Percentiles rank a stretch among this genome's conserved stretches.
These are phyloP conservation scores for Blastomyces silverae DNA, from an alignment of 2,329 filamentous ascomycete species.

Conservation along the genomic window DNA sequence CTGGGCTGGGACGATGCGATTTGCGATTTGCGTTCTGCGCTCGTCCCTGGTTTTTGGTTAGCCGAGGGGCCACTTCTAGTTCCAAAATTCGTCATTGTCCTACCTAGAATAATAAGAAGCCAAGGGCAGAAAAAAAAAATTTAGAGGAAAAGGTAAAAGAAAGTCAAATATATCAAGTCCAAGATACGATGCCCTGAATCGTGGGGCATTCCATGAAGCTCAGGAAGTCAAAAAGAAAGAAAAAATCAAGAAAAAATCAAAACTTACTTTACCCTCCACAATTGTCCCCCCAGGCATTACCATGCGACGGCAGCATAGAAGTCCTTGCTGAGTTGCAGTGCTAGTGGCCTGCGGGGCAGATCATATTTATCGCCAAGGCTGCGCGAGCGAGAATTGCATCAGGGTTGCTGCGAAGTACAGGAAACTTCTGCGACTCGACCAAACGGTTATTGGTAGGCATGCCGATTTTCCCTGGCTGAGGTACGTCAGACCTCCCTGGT, in stretches of 20 bases:
- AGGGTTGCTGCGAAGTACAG: background rate
- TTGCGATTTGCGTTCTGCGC: too few species aligned
- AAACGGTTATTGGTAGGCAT: background rate
- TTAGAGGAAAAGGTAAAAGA: too few species aligned
- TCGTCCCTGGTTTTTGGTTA: too few species aligned
- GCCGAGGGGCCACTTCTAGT: too few species aligned
- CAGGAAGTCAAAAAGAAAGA: background rate
- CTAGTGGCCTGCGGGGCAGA: background rate
- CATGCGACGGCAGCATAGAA: constrained; percentile 4
- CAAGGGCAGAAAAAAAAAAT: too few species aligned
- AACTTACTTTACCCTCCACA: background rate
- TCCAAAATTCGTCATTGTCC: background rate
- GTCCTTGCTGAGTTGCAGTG: constrained; percentile 4
- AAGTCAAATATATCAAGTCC: too few species aligned
- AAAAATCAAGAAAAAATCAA: background rate
- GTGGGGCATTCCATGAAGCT: background rate
- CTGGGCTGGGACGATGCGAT: background rate
- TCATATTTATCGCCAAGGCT: constrained; percentile 1
- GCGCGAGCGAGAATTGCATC: background rate
- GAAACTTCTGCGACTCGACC: background rate
- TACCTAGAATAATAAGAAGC: background rate
- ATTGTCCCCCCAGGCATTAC: background rate
- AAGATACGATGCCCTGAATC: background rate
- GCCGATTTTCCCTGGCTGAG: background rate
- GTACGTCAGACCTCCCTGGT: background rate